Evolutionary conservation across 352 stramenopile species (phyloP).

Genomic region (Phytophthora constricta): DNA sequence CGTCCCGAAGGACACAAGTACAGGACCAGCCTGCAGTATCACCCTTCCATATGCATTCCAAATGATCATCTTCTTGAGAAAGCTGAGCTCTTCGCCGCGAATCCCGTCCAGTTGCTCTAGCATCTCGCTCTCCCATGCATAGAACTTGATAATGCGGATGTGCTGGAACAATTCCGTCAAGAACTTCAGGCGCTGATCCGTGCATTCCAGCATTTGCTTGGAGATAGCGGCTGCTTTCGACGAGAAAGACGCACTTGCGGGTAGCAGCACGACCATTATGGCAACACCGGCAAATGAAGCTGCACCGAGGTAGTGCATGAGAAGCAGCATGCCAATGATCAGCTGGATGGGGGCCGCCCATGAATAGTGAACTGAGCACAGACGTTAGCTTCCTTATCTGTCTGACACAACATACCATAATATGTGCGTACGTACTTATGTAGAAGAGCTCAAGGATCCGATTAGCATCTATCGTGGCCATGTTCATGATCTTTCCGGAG

Average conservation of each 20-base stretch:
- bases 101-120: slow-evolving; percentile 55
- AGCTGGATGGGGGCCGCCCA: slow-evolving; percentile 72
- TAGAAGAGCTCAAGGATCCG: slow-evolving; percentile 90
- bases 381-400: not conserved
- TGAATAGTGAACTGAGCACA: slow-evolving; percentile 55
- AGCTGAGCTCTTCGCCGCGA: slow-evolving; percentile 52
- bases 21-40: slow-evolving; percentile 53
- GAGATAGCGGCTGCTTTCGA: slow-evolving; percentile 46
- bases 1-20: slow-evolving; percentile 66
- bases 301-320: slow-evolving; percentile 57
- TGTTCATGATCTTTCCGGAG: slow-evolving; percentile 91
- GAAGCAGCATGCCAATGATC: slow-evolving; percentile 55
- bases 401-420: not conserved
- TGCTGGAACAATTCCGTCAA: slow-evolving; percentile 65
- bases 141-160: slow-evolving; percentile 81
- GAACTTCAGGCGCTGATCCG: slow-evolving; percentile 61
- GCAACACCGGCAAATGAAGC: slow-evolving; percentile 61
- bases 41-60: slow-evolving; percentile 63
- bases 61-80: slow-evolving; percentile 53
- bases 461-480: slow-evolving; percentile 94
- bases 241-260: slow-evolving; percentile 45
- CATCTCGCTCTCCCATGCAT: slow-evolving; percentile 75
- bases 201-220: slow-evolving; percentile 52
- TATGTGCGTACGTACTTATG: slow-evolving; percentile 11
- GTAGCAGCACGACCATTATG: slow-evolving; percentile 66